Evolutionary conservation across 169 alveolate genomes (phyloP).

Genomic region (Plasmodium vivax): DNA sequence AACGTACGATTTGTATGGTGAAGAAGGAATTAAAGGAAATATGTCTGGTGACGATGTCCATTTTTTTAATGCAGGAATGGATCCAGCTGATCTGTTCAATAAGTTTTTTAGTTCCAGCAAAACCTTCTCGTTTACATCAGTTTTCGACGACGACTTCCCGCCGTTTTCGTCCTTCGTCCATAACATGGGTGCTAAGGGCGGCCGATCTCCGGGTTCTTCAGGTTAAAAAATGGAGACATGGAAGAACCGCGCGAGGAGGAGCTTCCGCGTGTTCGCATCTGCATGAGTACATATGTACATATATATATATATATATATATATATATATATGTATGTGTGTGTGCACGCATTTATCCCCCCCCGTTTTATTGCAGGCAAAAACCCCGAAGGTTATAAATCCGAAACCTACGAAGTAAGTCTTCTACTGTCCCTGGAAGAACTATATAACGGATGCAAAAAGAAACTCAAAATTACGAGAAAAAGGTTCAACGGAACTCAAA

Average conservation of each 20-base stretch:
- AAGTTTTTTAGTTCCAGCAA: constrained; percentile 84
- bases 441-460: constrained; percentile 82
- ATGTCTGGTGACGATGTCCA: constrained; percentile 36
- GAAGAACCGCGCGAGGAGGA: not conserved
- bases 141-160: not conserved
- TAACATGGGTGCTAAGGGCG: constrained; percentile 76
- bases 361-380: not conserved
- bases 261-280: not conserved
- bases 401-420: constrained; percentile 82
- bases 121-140: constrained; percentile 76
- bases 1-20: constrained; percentile 94
- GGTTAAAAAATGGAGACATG: constrained; percentile 9
- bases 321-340: not conserved
- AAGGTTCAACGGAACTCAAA: constrained; percentile 77
- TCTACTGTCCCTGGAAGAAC: constrained; percentile 84
- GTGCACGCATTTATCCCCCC: not conserved
- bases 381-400: not conserved
- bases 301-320: not conserved
- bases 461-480: constrained; percentile 86
- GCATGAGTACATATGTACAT: not conserved
- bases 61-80: constrained; percentile 80
- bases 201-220: constrained; percentile 58
- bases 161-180: constrained; percentile 78
- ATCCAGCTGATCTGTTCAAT: constrained; percentile 85
- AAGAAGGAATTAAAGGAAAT: constrained; percentile 94